Evolutionary conservation across 2,329 filamentous ascomycete genomes (phyloP).

Genomic region (Rhynchosporium agropyri): DNA sequence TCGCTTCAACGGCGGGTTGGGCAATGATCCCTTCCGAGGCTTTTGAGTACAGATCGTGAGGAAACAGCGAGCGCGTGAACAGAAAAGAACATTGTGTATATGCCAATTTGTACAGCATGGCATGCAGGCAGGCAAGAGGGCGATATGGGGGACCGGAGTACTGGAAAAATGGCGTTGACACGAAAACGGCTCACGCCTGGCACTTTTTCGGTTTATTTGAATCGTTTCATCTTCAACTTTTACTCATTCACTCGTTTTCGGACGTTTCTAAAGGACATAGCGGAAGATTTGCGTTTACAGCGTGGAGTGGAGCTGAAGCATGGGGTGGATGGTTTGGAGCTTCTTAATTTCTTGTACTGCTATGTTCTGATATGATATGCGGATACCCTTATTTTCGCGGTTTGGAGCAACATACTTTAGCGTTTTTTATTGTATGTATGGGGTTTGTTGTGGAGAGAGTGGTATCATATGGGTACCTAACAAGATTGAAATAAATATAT

Average conservation of each 20-base stretch:
- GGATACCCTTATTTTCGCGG: slow-evolving; percentile 14
- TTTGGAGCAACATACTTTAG: not conserved
- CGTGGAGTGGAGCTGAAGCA: not conserved
- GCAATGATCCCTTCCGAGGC: slow-evolving; percentile 64
- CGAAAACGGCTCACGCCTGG: slow-evolving; percentile 15
- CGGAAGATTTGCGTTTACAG: not conserved
- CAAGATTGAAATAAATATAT: no score
- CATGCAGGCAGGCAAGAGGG: not conserved
- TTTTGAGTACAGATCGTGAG: slow-evolving; percentile 47
- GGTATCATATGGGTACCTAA: no score
- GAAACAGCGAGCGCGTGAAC: not conserved
- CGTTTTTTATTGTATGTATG: not conserved
- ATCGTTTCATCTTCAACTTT: not conserved
- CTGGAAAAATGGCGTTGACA: slow-evolving; percentile 5
- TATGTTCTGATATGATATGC: slow-evolving; percentile 3
- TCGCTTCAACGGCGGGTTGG: slow-evolving; percentile 44
- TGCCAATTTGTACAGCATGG: slow-evolving; percentile 4
- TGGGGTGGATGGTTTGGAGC: not conserved
- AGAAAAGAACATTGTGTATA: slow-evolving; percentile 8
- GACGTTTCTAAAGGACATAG: not conserved
- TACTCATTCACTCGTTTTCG: slow-evolving; percentile 1
- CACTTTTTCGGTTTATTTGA: slow-evolving; percentile 1
- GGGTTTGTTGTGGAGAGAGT: not conserved
- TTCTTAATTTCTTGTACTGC: slow-evolving; percentile 4
- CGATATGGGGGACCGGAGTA: not conserved